Evolutionary conservation across 1,139 yeast species (phyloP).

Genomic region (Blastobotrys capitulatus): DNA sequence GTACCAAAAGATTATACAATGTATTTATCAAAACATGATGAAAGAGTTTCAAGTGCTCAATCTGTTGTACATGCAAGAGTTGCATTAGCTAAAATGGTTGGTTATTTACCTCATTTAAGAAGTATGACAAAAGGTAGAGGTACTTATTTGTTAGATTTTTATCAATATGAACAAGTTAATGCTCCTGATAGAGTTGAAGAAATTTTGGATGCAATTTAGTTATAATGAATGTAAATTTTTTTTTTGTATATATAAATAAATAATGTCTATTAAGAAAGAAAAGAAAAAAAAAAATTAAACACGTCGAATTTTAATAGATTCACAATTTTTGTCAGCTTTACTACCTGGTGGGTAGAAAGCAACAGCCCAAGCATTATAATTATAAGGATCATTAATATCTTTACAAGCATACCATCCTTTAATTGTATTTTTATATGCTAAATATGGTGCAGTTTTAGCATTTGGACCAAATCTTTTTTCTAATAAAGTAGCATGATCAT

Average conservation of each 20-base stretch:
- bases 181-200: slow-evolving; percentile 14
- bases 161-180: slow-evolving; percentile 51
- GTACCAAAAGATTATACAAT: slow-evolving; percentile 39
- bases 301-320: neutral
- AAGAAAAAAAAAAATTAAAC: too few species aligned
- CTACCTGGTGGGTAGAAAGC: neutral
- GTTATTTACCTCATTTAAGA: slow-evolving; percentile 71
- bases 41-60: slow-evolving; percentile 24
- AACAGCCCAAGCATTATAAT: neutral
- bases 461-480: neutral
- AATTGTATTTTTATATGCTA: neutral
- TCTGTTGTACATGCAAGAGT: slow-evolving; percentile 69
- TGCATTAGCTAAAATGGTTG: slow-evolving; percentile 86
- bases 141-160: slow-evolving; percentile 69
- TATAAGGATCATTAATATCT: neutral
- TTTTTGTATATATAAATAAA: neutral
- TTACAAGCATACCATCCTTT: slow-evolving; percentile 2
- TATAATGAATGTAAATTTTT: slow-evolving; percentile 1
- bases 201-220: slow-evolving; percentile 10
- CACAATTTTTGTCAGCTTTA: neutral
- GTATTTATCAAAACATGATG: slow-evolving; percentile 37
- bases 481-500: neutral
- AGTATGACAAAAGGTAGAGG: slow-evolving; percentile 90
- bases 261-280: too few species aligned
- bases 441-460: neutral